Conservation (phyloP, 2,329 filamentous ascomycete genomes). For the Aspergillus candidus region DNA sequence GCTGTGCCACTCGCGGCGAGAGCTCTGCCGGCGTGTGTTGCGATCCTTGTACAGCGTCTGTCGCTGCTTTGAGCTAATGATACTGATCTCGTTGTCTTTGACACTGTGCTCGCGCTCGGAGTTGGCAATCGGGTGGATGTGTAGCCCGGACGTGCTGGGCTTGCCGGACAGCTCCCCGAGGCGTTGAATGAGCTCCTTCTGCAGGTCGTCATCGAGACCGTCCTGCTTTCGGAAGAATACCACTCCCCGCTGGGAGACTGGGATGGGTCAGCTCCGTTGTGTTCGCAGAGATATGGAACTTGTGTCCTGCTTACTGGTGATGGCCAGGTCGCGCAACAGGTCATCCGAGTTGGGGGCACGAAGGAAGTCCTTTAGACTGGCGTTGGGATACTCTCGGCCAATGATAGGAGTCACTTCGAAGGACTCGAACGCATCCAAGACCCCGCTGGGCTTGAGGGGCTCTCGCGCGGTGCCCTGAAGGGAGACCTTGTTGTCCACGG, state of each 20-base stretch:
- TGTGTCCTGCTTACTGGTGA: conserved; percentile 21
- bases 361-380: conserved; percentile 46
- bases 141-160: conserved; percentile 40
- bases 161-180: conserved; percentile 45
- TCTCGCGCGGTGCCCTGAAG: conserved; percentile 14
- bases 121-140: conserved; percentile 46
- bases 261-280: background rate
- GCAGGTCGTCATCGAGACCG: conserved; percentile 44
- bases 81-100: conserved; percentile 45
- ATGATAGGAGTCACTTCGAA: conserved; percentile 49
- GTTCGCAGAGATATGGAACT: background rate
- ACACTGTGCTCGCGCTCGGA: conserved; percentile 43
- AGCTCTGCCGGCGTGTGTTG: conserved; percentile 23
- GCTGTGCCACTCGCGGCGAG: conserved; percentile 42
- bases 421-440: conserved; percentile 39
- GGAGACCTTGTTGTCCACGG: conserved; percentile 11
- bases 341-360: conserved; percentile 31
- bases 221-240: conserved; percentile 51
- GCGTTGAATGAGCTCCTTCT: conserved; percentile 48
- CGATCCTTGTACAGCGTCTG: conserved; percentile 37
- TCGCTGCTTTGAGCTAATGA: conserved; percentile 41
- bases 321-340: conserved; percentile 29
- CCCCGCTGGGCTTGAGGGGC: conserved; percentile 36
- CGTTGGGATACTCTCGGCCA: conserved; percentile 43
- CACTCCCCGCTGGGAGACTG: conserved; percentile 49